A percentile compares a stretch with the other conserved stretches of the same genome.
phyloP scores from a whole-genome alignment of 768 basidiomycete genomes.

The Pilatotrama ljubarskyi region DNA sequence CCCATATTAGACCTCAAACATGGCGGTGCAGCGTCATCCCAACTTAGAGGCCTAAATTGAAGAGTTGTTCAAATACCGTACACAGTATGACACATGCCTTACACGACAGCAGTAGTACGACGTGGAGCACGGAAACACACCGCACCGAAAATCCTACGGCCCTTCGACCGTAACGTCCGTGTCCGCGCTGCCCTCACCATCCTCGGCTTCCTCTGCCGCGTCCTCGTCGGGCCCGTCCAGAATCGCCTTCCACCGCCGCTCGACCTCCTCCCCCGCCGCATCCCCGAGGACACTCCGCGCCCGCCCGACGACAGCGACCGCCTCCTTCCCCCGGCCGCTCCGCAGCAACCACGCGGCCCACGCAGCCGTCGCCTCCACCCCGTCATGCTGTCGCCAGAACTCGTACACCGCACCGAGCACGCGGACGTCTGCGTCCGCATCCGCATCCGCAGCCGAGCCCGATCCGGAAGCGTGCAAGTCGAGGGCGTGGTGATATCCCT shows the following conservation, averaged over 20 bases:
- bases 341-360: conserved; percentile 52
- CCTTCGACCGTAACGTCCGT: conserved; percentile 4
- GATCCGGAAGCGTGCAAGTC: background rate
- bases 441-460: conserved; percentile 21
- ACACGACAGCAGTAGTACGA: background rate
- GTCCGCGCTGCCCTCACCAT: background rate
- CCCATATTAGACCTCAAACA: conserved; percentile 11
- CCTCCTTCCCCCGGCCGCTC: conserved; percentile 43
- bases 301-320: conserved; percentile 38
- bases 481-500: background rate
- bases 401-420: conserved; percentile 42
- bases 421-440: conserved; percentile 13
- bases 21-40: conserved; percentile 5
- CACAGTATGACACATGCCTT: background rate
- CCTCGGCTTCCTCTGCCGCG: conserved; percentile 6
- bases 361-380: conserved; percentile 39
- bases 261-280: conserved; percentile 36
- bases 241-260: conserved; percentile 36
- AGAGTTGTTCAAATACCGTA: no score
- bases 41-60: conserved; percentile 5
- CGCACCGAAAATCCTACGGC: background rate
- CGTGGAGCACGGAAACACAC: background rate
- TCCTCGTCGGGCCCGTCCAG: conserved; percentile 14
- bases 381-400: conserved; percentile 43
- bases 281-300: conserved; percentile 31